A percentile compares a stretch with the other conserved stretches of the same genome.
These are phyloP conservation scores for Aegle marmelos DNA, from an alignment of 345 rosid genomes.

Conservation along the genomic window DNA sequence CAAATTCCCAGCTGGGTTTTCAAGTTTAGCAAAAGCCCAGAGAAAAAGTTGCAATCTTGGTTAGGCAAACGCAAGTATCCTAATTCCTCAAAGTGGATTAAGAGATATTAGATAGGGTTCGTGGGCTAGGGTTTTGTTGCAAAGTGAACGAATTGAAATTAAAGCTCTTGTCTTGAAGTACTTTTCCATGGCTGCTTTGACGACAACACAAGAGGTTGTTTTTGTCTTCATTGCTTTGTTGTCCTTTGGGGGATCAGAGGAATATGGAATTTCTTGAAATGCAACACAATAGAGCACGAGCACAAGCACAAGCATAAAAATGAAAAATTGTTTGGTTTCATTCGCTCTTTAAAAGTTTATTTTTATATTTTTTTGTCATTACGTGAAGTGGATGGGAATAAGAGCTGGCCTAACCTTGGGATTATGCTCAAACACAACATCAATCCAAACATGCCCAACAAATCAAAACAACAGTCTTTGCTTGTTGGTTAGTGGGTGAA, in stretches of 20 bases:
- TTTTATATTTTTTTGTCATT: constrained; percentile 20
- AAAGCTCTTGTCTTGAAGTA: constrained; percentile 34
- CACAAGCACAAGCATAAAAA: background rate
- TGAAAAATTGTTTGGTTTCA: constrained; percentile 20
- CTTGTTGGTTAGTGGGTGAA: constrained; percentile 50
- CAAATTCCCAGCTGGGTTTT: constrained; percentile 31
- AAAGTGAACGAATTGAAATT: constrained; percentile 27
- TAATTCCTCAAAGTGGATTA: constrained; percentile 19
- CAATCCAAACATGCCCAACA: constrained; percentile 47
- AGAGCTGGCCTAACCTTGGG: constrained; percentile 49
- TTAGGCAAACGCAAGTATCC: constrained; percentile 1
- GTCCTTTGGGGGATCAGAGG: constrained; percentile 45
- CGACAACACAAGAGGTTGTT: constrained; percentile 45
- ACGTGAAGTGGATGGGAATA: constrained; percentile 42
- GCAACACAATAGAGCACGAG: constrained; percentile 9
- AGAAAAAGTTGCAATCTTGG: constrained; percentile 24
- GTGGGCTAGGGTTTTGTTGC: constrained; percentile 34
- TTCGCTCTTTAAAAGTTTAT: background rate
- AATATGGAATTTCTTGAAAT: constrained; percentile 66
- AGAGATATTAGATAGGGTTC: constrained; percentile 8
- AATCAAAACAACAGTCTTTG: constrained; percentile 39
- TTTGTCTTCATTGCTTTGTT: constrained; percentile 59
- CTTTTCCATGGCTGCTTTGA: constrained; percentile 43
- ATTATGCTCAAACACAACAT: constrained; percentile 26
- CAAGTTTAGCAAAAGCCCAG: constrained; percentile 20